These are phyloP conservation scores for Eimeria tenella DNA, from an alignment of 169 alveolate genomes.

Conservation along the genomic window DNA sequence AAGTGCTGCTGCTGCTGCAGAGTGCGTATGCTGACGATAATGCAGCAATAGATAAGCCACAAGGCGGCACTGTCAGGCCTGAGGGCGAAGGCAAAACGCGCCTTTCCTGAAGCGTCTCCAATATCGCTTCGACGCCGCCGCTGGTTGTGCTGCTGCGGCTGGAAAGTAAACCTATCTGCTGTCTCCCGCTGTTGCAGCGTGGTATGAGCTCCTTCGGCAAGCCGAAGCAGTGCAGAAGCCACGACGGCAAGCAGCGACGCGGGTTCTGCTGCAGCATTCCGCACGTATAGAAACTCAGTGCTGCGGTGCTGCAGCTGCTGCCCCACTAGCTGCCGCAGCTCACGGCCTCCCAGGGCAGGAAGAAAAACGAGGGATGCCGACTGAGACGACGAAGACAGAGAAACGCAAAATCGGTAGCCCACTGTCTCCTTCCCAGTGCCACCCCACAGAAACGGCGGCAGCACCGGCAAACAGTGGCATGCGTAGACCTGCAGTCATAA, in stretches of 20 bases:
- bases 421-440: neutral
- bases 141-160: slow-evolving; percentile 56
- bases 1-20: slow-evolving; percentile 70
- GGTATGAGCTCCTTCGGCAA: neutral
- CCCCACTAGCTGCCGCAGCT: slow-evolving; percentile 48
- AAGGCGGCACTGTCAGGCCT: slow-evolving; percentile 21
- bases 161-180: slow-evolving; percentile 9
- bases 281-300: slow-evolving; percentile 15
- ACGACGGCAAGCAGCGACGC: slow-evolving; percentile 49
- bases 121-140: neutral
- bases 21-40: slow-evolving; percentile 8
- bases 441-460: neutral
- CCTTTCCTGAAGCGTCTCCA: neutral
- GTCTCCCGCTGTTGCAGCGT: slow-evolving; percentile 62
- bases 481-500: slow-evolving; percentile 34
- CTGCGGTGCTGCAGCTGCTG: slow-evolving; percentile 63
- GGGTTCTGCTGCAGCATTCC: slow-evolving; percentile 61
- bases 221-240: slow-evolving; percentile 54
- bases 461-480: slow-evolving; percentile 43
- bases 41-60: neutral
- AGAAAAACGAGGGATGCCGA: slow-evolving; percentile 6
- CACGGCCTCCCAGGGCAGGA: slow-evolving; percentile 24
- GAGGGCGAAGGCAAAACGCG: neutral
- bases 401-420: slow-evolving; percentile 22
- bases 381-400: slow-evolving; percentile 27